Evolutionary conservation across 2,329 filamentous ascomycete genomes (phyloP).

Genomic region (Juglanconis sp.): DNA sequence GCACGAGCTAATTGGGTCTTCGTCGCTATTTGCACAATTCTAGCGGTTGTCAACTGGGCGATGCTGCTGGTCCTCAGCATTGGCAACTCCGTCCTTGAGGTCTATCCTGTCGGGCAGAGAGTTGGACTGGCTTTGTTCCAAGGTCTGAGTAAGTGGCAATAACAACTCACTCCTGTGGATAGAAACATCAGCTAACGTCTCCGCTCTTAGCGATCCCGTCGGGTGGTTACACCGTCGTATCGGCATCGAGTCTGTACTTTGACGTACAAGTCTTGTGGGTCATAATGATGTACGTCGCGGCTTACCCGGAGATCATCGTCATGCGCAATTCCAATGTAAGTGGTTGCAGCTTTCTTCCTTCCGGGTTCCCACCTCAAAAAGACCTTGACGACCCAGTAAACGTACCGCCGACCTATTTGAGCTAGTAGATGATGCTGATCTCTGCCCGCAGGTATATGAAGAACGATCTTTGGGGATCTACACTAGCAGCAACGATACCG

Average conservation of each 20-base stretch:
- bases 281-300: conserved; percentile 47
- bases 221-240: conserved; percentile 52
- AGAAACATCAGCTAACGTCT: background rate
- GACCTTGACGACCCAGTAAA: background rate
- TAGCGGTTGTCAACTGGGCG: conserved; percentile 51
- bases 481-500: conserved; percentile 19
- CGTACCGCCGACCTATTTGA: background rate
- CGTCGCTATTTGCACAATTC: conserved; percentile 40
- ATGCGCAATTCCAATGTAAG: conserved; percentile 50
- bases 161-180: no score
- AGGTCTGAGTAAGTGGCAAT: conserved; percentile 24
- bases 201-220: conserved; percentile 39
- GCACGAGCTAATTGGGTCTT: conserved; percentile 48
- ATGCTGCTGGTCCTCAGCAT: conserved; percentile 52
- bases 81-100: conserved; percentile 43
- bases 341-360: background rate
- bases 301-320: conserved; percentile 42
- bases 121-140: conserved; percentile 53
- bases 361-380: background rate
- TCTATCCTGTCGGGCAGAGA: conserved; percentile 41
- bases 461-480: conserved; percentile 50
- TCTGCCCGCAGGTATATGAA: conserved; percentile 43
- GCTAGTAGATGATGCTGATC: background rate
- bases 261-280: conserved; percentile 42
- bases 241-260: conserved; percentile 39